Conservation (phyloP, 192 early-diverging fungal species). For the Backusella liffmaniae region DNA sequence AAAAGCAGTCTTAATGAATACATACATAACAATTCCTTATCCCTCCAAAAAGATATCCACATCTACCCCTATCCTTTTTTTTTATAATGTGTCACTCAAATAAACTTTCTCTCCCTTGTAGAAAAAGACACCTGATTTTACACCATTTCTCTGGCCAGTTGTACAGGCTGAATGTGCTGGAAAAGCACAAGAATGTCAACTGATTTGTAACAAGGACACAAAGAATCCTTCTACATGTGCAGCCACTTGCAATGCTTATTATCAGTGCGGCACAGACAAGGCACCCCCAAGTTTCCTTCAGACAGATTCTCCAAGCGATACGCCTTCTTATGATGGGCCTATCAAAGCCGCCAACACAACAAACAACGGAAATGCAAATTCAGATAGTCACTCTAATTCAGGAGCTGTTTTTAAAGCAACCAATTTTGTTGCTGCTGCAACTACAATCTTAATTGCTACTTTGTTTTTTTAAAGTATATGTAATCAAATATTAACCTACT, state of each 20-base stretch:
- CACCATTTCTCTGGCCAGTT: conserved; percentile 26
- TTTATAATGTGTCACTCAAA: not conserved
- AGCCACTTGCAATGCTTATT: conserved; percentile 25
- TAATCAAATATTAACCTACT: not conserved
- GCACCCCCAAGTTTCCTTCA: conserved; percentile 30
- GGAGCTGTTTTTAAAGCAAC: conserved; percentile 4
- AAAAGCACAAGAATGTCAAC: conserved; percentile 25
- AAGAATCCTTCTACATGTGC: conserved; percentile 19
- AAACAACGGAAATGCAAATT: not conserved
- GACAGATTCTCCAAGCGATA: conserved; percentile 18
- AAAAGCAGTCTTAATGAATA: not conserved
- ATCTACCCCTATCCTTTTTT: not conserved
- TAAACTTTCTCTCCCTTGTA: not conserved
- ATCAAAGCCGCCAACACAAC: not conserved
- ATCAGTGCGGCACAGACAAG: conserved; percentile 28
- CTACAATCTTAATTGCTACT: conserved; percentile 2
- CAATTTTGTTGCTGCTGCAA: conserved; percentile 5
- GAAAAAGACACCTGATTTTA: conserved; percentile 20
- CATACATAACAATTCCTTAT: not conserved
- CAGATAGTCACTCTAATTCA: not conserved
- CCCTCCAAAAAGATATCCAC: not conserved
- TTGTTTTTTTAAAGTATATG: not conserved
- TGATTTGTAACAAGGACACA: conserved; percentile 8
- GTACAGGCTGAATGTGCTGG: conserved; percentile 31
- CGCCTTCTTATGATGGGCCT: conserved; percentile 27